Evolutionary conservation across 2,329 filamentous ascomycete species (phyloP), one percentile per base, ranked within the genome.

Genomic region (Orbilia oligospora): DNA sequence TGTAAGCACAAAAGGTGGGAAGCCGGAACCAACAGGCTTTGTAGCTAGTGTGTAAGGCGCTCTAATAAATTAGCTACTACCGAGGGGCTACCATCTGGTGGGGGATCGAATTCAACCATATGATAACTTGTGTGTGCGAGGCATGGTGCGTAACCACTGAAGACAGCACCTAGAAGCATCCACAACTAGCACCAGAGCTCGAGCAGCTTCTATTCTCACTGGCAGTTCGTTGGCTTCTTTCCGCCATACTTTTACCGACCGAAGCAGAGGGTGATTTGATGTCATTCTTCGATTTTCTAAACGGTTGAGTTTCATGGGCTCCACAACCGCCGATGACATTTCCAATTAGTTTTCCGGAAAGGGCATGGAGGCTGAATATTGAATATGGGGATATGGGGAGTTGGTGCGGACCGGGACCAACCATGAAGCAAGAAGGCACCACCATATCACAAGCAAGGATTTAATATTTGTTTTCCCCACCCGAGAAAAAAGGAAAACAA

Each of bases 391-490:
- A 61, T 66, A 58, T 44, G 58, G 61, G 20, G 10, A 36, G 18
- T 20, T 76, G 65, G 68, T 69, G 10, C 41, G 68, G 48, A 71
- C 72, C 30, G 65, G 22, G 46, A 36, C 18, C 49, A 73, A 49
- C 58, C 68, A 12, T 44, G 24, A 75, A 44, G 55, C 46, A 64
- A 44, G 55, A 53, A 64, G 30, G 46, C 53, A 41, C 22, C 56
- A 38, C 41, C 66, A 67, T 6, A 30, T 3, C 41, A 71, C n/a
- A n/a, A n/a, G n/a, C n/a, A n/a, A n/a, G n/a, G n/a, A n/a, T n/a
- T n/a, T n/a, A 76, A 61, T 61, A 77, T 77, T 46, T 20, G 49
- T n/a, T 65, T 76, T 69, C 64, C 46, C 72, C 66, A 71, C 66
- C 72, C 61, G 48, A 71, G 63, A 71, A 72, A 71, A 68, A 61